Evolutionary conservation across 352 stramenopile genomes (phyloP).

Genomic region (Globisporangium irregulare): DNA sequence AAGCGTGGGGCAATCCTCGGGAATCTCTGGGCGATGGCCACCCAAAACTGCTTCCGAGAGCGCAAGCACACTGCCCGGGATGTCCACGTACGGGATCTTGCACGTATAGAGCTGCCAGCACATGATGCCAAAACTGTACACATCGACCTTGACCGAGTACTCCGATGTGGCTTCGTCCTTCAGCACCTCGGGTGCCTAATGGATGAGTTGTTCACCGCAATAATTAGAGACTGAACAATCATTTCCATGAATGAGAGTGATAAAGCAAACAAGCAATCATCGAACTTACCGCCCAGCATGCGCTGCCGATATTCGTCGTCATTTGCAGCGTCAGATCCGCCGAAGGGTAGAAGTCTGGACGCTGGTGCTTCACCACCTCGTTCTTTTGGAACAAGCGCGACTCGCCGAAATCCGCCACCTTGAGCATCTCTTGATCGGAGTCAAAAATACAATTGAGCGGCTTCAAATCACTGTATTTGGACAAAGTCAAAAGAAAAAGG

Average conservation of each 20-base stretch:
- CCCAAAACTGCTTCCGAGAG: constrained; percentile 70
- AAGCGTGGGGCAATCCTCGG: constrained; percentile 48
- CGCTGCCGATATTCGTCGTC: constrained; percentile 80
- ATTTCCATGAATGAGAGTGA: no score
- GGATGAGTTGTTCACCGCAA: neutral
- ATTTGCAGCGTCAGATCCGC: constrained; percentile 70
- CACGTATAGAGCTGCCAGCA: constrained; percentile 83
- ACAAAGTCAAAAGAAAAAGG: neutral
- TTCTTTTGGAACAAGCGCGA: constrained; percentile 69
- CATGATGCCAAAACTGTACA: constrained; percentile 85
- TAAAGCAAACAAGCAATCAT: no score
- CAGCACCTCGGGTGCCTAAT: constrained; percentile 59
- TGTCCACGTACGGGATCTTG: constrained; percentile 66
- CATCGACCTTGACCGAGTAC: constrained; percentile 83
- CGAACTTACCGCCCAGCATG: constrained; percentile 60
- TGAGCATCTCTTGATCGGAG: constrained; percentile 69
- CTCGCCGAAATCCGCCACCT: constrained; percentile 78
- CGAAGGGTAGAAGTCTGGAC: constrained; percentile 56
- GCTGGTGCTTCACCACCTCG: constrained; percentile 39
- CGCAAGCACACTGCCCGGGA: constrained; percentile 71
- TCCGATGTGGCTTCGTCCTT: constrained; percentile 63
- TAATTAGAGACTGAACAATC: neutral
- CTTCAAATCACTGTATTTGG: constrained; percentile 52
- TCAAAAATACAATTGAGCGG: constrained; percentile 85
- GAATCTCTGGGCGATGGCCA: constrained; percentile 62